Base-by-base conservation (phyloP, 805 yeast genomes). In the Hanseniaspora meyeri region DNA sequence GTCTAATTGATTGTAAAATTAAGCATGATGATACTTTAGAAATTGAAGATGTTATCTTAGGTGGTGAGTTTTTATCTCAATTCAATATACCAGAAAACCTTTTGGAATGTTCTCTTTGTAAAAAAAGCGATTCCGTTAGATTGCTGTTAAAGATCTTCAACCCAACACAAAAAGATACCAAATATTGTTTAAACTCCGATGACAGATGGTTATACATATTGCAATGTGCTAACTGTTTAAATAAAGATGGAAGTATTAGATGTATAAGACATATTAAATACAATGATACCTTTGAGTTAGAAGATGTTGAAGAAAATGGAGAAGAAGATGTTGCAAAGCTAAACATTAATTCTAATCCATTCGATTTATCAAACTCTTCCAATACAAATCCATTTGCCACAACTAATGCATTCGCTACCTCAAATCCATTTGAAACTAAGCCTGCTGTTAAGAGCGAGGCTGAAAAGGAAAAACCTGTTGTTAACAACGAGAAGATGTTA, bases 191-290 rank as follows among this genome's bases (percentile, higher is more conserved):
- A 38, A 74, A 82, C 11, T 72, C 80, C 43, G 88, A 90, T 65
- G 96, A 87, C 63, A 78, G 98, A 59, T 81, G 81, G 3, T 68
- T 93, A 17, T 93, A 91, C 64, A 75, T 93, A 0, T 86, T 91
- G 66, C 80, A 82, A 1, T 93, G 98, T 69, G 65, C 72, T 17
- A 77, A 78, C 46, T 93, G 98, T 67, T 76, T 84, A 47, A 75
- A 87, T 60, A 77, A 79, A 61, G 73, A 77, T 3, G 95, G 95
- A 5, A 73, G 85, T 0, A 73, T 89, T 1, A 79, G 85, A 61
- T 89, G 87, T 32, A 72, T 93, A 52, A 75, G 97, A 65, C 95
- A 91, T 2, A 73, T 90, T 0, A 70, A 75, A 58, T 80, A 82
- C 62, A 87, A 83, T 63, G 45, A 42, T 7, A 24, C 31, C 17